These are phyloP conservation scores for Golubevia sp. DNA, from an alignment of 1,284 basidiomycete genomes.

Conservation along the genomic window DNA sequence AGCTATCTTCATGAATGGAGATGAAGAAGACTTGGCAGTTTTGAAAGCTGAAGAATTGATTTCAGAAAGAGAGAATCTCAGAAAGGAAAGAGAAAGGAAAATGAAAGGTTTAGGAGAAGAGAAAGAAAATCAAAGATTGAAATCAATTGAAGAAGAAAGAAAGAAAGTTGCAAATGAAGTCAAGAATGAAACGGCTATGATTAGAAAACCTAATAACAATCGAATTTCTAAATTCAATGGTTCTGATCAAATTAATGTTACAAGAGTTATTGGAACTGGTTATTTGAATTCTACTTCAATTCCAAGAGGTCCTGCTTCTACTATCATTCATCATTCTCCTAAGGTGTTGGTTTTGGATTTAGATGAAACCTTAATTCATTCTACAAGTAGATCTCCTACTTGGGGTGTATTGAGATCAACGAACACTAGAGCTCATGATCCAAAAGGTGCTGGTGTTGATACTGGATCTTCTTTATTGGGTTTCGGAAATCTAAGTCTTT, in stretches of 20 bases:
- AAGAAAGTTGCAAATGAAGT: too few relatives aligned
- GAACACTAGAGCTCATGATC: background rate
- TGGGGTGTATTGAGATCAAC: constrained; percentile 12
- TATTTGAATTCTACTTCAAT: constrained; percentile 6
- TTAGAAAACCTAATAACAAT: background rate
- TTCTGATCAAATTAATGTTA: background rate
- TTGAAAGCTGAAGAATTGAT: background rate
- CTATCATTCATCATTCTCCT: constrained; percentile 52
- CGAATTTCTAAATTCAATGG: background rate
- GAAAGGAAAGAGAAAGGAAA: background rate
- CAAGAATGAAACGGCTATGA: constrained; percentile 2
- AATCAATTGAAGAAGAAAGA: background rate
- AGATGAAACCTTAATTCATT: constrained; percentile 97
- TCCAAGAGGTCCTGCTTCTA: constrained; percentile 19
- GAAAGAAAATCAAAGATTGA: background rate
- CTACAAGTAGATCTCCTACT: constrained; percentile 75
- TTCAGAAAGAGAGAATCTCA: background rate
- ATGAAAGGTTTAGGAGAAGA: background rate
- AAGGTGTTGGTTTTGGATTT: constrained; percentile 73
- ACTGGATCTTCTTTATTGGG: constrained; percentile 71
- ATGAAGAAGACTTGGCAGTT: constrained; percentile 20
- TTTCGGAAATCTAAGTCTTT: constrained; percentile 66
- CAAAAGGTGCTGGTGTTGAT: constrained; percentile 40
- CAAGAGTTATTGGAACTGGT: background rate
- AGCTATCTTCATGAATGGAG: background rate